Evolutionary conservation across 2,329 filamentous ascomycete species (phyloP), one percentile per base, ranked within the genome.

Genomic region (Magnaporthiopsis poae): DNA sequence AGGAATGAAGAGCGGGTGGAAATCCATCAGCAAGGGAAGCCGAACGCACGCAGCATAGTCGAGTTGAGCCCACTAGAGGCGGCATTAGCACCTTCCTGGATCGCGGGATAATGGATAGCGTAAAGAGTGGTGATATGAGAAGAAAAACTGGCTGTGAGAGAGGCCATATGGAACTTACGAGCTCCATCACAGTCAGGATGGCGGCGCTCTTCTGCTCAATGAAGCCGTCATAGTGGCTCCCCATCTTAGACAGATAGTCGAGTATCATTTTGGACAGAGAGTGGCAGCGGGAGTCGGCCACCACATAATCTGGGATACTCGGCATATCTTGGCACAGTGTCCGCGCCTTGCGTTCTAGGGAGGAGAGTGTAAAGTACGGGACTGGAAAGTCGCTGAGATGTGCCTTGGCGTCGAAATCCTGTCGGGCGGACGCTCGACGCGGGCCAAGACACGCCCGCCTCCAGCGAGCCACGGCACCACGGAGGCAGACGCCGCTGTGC

Each of bases 111-210:
- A 11, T 9, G 7, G 9, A 8, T 21, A 21, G 7, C 21, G 46
- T 2, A 18, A 21, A 25, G n/a, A 25, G 46, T 1, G n/a, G n/a
- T 56, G 18, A 8, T 5, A n/a, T n/a, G 46, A n/a, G 46, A 21
- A 25, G 46, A 25, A 56, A 1, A 25, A 46, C 13, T 7, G 39
- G 39, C 1, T 13, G 15, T 46, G 39, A 13, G 18, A 46, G 5
- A 13, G 13, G 15, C 39, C 11, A 25, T 56, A 27, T 21, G 1
- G n/a, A 9, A 56, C 46, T n/a, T 56, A 56, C 46, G 0, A 87
- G 69, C 64, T 85, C 81, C 71, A 89, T 80, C 0, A 86, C 61
- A 9, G 76, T 79, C 1, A 90, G 76, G 0, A 89, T 73, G 70
- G 84, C 79, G 0, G 74, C 67, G 35, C 85, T 86, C 69, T 79